Base-by-base conservation (phyloP, 179 eudicot genomes). In the Beta macrorhiza region DNA sequence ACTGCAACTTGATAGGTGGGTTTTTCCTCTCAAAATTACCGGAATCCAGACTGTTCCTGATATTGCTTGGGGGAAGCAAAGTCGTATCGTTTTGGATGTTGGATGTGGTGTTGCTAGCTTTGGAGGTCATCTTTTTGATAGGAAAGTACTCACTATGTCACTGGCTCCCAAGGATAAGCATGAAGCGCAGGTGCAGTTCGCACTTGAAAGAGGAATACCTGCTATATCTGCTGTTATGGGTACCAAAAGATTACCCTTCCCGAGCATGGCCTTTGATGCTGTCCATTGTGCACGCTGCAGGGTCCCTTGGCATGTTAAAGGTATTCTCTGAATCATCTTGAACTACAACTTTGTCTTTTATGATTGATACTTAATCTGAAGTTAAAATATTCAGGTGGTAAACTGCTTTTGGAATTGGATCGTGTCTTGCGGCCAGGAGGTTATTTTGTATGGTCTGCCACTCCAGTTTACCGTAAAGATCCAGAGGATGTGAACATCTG, bases 61-160 rank as follows among this genome's bases (percentile, higher is more conserved):
- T 44, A 86, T 88, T 82, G 83, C 82, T 67, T 87, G 90, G 90
- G 90, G 90, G 25, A 87, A 87, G 84, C 84, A 65, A 63, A 85
- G 68, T 61, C 87, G 88, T 61, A 88, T 87, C 25, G 74, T 87
- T 74, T 82, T 87, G 85, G 90, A 87, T 83, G 88, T 87, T 74
- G 90, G 90, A 76, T 85, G 90, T 73, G 90, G 90, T 75, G 90
- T 87, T 57, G 90, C 90, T 51, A 87, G 90, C 82, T 87, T 87
- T 79, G 90, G 90, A 49, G 90, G 90, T 64, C 86, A 17, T 75
- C 85, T 88, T 63, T 88, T 88, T 68, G 90, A 88, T 29, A 83
- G 69, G 63, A 87, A 88, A n/a, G 87, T 86, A 16, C 81, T 86
- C 37, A 68, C 90, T 53, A 82, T 88, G 84, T 88, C 87, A 62